These are phyloP conservation scores for Syncephalastrum monosporum DNA, from an alignment of 371 early-diverging fungal species.

Conservation along the genomic window DNA sequence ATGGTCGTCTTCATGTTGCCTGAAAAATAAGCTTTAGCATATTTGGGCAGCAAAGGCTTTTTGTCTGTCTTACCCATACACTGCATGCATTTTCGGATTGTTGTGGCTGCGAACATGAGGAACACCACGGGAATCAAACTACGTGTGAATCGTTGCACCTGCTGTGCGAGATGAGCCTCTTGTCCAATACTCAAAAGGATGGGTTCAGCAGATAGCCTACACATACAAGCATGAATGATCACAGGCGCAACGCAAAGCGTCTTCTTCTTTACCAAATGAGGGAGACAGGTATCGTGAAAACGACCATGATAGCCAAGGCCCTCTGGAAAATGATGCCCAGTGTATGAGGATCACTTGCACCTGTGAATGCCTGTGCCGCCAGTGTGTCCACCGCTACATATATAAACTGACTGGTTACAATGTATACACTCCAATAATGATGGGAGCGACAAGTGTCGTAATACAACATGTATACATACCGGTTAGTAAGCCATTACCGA, in stretches of 20 bases:
- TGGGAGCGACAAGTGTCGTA: no score
- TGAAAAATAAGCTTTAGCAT: neutral
- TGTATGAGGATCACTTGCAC: constrained; percentile 28
- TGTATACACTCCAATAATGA: no score
- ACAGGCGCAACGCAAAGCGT: no score
- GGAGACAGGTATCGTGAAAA: constrained; percentile 23
- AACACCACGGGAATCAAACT: constrained; percentile 29
- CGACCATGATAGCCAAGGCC: constrained; percentile 26
- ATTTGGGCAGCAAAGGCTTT: neutral
- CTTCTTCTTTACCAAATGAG: constrained; percentile 22
- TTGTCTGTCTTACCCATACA: constrained; percentile 22
- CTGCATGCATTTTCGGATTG: constrained; percentile 39
- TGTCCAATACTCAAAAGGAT: constrained; percentile 37
- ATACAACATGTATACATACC: constrained; percentile 16
- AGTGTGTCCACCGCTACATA: constrained; percentile 41
- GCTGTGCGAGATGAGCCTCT: constrained; percentile 26
- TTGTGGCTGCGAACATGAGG: constrained; percentile 22
- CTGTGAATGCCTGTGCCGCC: constrained; percentile 45
- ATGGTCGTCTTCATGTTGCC: constrained; percentile 41
- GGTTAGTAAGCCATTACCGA: constrained; percentile 40
- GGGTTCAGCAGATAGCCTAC: constrained; percentile 27
- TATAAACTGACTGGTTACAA: neutral
- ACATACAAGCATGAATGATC: neutral
- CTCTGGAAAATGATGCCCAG: constrained; percentile 42
- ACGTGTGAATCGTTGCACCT: constrained; percentile 31